Base-by-base conservation (phyloP, 208 protist species). In the Trypanosomatidae sp. region DNA sequence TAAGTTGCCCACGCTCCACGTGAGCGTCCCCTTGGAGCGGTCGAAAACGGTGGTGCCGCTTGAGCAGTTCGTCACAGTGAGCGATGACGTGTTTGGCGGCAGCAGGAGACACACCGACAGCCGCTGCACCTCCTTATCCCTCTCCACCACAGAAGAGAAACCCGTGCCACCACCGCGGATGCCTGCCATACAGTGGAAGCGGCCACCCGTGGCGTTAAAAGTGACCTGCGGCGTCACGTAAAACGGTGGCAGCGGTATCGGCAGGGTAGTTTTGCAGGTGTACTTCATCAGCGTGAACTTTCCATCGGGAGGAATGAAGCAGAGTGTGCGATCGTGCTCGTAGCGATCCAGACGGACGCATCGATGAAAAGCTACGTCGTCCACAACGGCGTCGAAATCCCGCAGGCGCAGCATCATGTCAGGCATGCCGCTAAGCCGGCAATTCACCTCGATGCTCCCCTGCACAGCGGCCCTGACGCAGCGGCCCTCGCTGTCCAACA, bases 281-380 rank as follows among this genome's bases (percentile, higher is more conserved):
- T 98, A 98, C 71, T 85, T 56, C 67, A 97, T 65, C 33, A 98
- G 78, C 25, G 87, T 95, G 75, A 97, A 98, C 53, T 88, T 85
- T 12, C 96, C 95, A 69, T 98, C 96, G 7, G 91, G 90, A 0
- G 95, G 96, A 33, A 97, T 85, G 70, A 98, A 98, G 73, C 72
- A 90, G 43, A 98, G 71, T 17, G 80, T 72, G 60, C 83, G 78
- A 82, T 97, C 91, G 47, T 66, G 69, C 52, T 91, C 88, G 77
- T 91, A 98, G 39, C 84, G 82, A n/a, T 79, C 71, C 36, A 83
- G 67, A 2, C 86, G 83, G 25, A 97, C 94, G 72, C 93, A 97
- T n/a, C 90, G 89, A 80, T 98, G 94, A 66, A 98, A 95, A 9
- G 80, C 85, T 43, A 93, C 68, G 74, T 98, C 90, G 39, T 93